Conservation (phyloP, 192 early-diverging fungal genomes). For the Phlyctochytrium planicorne region DNA sequence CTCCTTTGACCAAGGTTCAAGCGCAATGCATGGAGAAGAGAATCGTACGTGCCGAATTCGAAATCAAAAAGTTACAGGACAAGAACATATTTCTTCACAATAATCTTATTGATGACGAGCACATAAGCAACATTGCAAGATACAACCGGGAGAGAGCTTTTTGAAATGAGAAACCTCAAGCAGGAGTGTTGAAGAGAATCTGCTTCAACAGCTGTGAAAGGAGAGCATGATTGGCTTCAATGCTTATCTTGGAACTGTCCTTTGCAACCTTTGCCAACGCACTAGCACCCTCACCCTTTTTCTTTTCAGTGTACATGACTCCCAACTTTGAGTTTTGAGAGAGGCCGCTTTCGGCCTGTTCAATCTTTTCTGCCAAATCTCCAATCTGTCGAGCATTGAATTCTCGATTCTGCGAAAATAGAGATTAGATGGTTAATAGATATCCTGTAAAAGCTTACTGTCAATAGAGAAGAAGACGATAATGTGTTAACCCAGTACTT, state of each 20-base stretch:
- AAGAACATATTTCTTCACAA: too few species aligned
- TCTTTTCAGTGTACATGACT: slow-evolving; percentile 28
- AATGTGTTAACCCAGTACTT: slow-evolving; percentile 98
- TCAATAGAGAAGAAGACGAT: slow-evolving; percentile 85
- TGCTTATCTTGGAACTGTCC: slow-evolving; percentile 76
- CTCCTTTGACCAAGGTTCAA: too few species aligned
- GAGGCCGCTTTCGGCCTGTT: slow-evolving; percentile 66
- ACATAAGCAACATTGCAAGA: too few species aligned
- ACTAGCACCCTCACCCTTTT: slow-evolving; percentile 63
- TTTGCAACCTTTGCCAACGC: slow-evolving; percentile 67
- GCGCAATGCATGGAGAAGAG: too few species aligned
- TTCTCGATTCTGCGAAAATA: slow-evolving; percentile 67
- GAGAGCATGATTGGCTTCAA: slow-evolving; percentile 77
- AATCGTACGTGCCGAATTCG: too few species aligned
- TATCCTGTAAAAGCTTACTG: slow-evolving; percentile 48
- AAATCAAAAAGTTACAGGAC: too few species aligned
- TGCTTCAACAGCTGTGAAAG: slow-evolving; percentile 85
- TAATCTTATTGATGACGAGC: too few species aligned
- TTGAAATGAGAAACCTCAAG: too few species aligned
- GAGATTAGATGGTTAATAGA: too few species aligned
- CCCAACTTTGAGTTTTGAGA: slow-evolving; percentile 32
- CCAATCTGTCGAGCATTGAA: slow-evolving; percentile 75
- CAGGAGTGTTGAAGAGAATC: slow-evolving; percentile 74
- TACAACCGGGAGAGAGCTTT: too few species aligned
- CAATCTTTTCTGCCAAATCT: slow-evolving; percentile 81